A percentile compares a stretch with the other conserved stretches of the same genome.
These are phyloP conservation scores for Cymbidium sinense DNA, from an alignment of 106 monocot species.

Conservation along the genomic window DNA sequence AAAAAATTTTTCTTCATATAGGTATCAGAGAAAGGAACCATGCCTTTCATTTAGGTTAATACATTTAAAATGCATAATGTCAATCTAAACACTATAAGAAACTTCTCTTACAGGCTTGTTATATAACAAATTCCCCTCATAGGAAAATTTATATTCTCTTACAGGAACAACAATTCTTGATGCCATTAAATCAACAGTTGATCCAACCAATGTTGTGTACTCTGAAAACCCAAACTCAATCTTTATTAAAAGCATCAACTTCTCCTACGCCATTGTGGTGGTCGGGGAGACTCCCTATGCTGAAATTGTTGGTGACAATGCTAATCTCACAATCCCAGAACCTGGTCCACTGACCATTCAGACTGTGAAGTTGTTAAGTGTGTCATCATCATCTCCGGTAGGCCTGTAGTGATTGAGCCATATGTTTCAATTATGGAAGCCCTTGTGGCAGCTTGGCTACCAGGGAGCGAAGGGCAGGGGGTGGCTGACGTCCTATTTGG, in stretches of 20 bases:
- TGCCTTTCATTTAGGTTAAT: too few relatives aligned
- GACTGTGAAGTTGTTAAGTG: conserved; percentile 33
- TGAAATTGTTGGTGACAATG: conserved; percentile 37
- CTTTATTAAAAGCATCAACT: conserved; percentile 19
- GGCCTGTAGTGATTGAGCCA: conserved; percentile 39
- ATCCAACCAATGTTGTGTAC: conserved; percentile 41
- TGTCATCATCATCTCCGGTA: conserved; percentile 10
- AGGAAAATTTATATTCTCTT: neutral
- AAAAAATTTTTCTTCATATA: too few relatives aligned
- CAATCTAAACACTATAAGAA: too few relatives aligned
- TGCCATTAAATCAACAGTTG: conserved; percentile 44
- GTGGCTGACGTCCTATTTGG: conserved; percentile 58
- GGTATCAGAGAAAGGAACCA: too few relatives aligned
- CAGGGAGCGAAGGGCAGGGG: conserved; percentile 46
- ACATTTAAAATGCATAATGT: too few relatives aligned
- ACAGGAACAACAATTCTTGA: conserved; percentile 63
- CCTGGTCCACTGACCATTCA: conserved; percentile 39
- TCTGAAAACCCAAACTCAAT: conserved; percentile 32
- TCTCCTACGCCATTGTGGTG: conserved; percentile 57
- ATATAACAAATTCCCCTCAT: neutral
- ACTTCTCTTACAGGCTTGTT: neutral
- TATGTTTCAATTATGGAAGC: conserved; percentile 31
- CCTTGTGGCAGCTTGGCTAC: conserved; percentile 59
- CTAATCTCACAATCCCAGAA: conserved; percentile 33
- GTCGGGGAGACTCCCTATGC: conserved; percentile 50